Evolutionary conservation across 306 rosid genomes (phyloP).

Genomic region (Cercis canadensis): DNA sequence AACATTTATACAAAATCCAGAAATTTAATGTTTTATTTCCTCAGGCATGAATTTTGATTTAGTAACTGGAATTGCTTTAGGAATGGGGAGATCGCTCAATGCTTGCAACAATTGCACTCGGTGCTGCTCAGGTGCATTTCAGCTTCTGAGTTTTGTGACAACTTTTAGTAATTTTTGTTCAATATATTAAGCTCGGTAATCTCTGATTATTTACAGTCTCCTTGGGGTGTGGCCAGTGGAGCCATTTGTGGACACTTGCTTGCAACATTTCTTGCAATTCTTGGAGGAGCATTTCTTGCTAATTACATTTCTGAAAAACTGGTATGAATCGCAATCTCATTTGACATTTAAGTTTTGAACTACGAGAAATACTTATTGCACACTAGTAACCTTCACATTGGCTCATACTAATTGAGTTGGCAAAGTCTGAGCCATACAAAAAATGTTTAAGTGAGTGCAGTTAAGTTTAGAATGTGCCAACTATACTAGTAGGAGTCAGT

Average conservation of each 20-base stretch:
- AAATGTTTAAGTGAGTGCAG: too few relatives aligned
- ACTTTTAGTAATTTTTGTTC: slow-evolving; percentile 12
- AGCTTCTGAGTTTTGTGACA: slow-evolving; percentile 15
- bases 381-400: too few relatives aligned
- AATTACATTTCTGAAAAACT: slow-evolving; percentile 94
- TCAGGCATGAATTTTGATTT: slow-evolving; percentile 26
- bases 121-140: slow-evolving; percentile 89
- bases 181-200: slow-evolving; percentile 10
- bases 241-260: slow-evolving; percentile 88
- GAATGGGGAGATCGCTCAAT: slow-evolving; percentile 99
- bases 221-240: slow-evolving; percentile 98
- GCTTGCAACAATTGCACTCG: slow-evolving; percentile 98
- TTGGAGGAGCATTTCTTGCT: slow-evolving; percentile 95
- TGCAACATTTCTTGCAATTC: slow-evolving; percentile 78
- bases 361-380: too few relatives aligned
- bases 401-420: too few relatives aligned
- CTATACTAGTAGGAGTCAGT: too few relatives aligned
- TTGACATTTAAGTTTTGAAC: neutral
- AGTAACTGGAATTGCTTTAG: slow-evolving; percentile 52
- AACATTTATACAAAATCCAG: slow-evolving; percentile 10
- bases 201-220: slow-evolving; percentile 66
- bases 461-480: too few relatives aligned
- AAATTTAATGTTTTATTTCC: slow-evolving; percentile 14
- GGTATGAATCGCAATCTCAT: slow-evolving; percentile 52
- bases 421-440: too few relatives aligned